Evolutionary conservation across 768 basidiomycete genomes (phyloP), one percentile per base, ranked within the genome.

Genomic region (Leccinum aurantiacum): DNA sequence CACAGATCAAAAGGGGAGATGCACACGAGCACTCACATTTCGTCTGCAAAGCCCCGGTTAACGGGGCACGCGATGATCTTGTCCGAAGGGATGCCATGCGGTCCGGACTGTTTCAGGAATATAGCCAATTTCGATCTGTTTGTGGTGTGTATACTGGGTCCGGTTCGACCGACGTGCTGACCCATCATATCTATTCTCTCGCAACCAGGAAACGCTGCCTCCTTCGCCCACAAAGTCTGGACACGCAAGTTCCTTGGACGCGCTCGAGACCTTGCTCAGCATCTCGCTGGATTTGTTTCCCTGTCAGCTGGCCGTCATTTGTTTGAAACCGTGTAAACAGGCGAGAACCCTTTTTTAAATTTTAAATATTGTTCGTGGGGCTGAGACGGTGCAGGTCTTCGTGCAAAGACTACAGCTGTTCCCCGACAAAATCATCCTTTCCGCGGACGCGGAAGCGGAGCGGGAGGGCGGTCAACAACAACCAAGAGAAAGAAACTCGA

Each of bases 271-370:
- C 35, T 59, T 82, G 0, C 66, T 86, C 10, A 74, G 73, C 14
- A 64, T 82, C 35, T 67, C 75, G 13, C 82, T 84, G 8, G 79
- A 85, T 57, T 60, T 77, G 24, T 62, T 67, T 17, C 83, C 84
- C 0, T 87, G 85, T 60, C 74, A 82, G 61, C 61, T 86, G 27
- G 79, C 84, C 19, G 60, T 72, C 1, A 76, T 85, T 29, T 80
- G 80, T 51, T 74, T 78, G 11, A 80, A 76, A 59, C 75, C 77
- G 10, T 87, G 85, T 58, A 68, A 71, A 31, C 76, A 85, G 71
- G 84, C 80, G 61, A 37, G 6, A 38, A 38, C 15, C 10, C 3
- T 27, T 13, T 0, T 24, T 24, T 24, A 9, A 24, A 24, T 24
- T 24, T 24, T 24, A 24, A 24, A 22, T 22, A 22, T 22, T 22